Evolutionary conservation across 1,284 basidiomycete genomes (phyloP).

Genomic region (Sutorius eximius): DNA sequence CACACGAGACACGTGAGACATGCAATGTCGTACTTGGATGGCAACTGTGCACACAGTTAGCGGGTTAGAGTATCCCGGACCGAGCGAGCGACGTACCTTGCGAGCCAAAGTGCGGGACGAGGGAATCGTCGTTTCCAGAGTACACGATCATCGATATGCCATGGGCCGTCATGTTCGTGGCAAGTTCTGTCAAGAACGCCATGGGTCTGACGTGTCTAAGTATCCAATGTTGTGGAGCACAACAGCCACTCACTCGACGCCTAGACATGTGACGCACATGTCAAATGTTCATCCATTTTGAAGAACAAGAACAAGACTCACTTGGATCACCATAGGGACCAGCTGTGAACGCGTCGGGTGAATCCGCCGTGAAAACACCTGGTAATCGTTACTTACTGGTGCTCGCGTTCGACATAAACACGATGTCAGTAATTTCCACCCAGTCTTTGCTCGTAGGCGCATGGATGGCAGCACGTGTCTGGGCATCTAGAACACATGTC

Average conservation of each 20-base stretch:
- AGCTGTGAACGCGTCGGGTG: conserved; percentile 3
- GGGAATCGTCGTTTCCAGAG: conserved; percentile 67
- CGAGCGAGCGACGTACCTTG: conserved; percentile 45
- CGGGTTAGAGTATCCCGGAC: background rate
- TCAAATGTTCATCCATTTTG: background rate
- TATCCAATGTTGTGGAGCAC: background rate
- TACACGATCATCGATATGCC: conserved; percentile 56
- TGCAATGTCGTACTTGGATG: conserved; percentile 50
- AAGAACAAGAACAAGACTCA: conserved; percentile 28
- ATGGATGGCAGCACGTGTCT: conserved; percentile 57
- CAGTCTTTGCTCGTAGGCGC: conserved; percentile 68
- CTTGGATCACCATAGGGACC: conserved; percentile 41
- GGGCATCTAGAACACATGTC: conserved; percentile 42
- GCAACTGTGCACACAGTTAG: conserved; percentile 43
- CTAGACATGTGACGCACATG: conserved; percentile 24
- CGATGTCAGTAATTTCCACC: conserved; percentile 20
- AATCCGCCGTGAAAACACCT: conserved; percentile 10
- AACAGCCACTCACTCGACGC: conserved; percentile 46
- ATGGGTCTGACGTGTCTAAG: conserved; percentile 49
- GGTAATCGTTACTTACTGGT: conserved; percentile 26
- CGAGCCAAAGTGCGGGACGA: conserved; percentile 61
- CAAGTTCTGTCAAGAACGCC: conserved; percentile 61
- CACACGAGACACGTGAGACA: background rate
- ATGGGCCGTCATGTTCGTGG: conserved; percentile 54
- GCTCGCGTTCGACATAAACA: background rate